Percentiles rank a stretch among this genome's conserved stretches.
Conservation (phyloP, 2,329 filamentous ascomycete genomes). For the Ascochyta clinopodiicola region DNA sequence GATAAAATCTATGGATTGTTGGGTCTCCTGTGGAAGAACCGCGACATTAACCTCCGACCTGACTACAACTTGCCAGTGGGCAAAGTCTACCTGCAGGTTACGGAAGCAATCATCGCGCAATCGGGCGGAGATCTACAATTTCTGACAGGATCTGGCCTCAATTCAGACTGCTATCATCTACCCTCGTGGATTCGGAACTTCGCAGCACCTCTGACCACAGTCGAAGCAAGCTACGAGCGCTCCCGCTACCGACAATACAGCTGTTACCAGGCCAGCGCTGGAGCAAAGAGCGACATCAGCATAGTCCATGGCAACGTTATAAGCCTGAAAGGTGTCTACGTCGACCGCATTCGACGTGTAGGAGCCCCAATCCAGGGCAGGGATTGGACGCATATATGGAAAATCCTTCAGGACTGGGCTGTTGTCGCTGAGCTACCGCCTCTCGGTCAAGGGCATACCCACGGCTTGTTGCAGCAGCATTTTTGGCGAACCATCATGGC, state of each 20-base stretch:
- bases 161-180: not conserved
- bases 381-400: not conserved
- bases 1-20: conserved; percentile 7
- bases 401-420: not conserved
- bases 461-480: not conserved
- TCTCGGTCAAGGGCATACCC: not conserved
- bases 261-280: not conserved
- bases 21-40: not conserved
- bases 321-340: not conserved
- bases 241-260: not conserved
- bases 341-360: not conserved
- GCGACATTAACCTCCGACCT: not conserved
- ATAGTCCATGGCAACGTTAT: not conserved
- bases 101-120: not conserved
- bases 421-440: not conserved
- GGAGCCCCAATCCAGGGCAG: not conserved
- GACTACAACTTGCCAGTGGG: not conserved
- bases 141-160: not conserved
- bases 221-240: not conserved
- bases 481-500: conserved; percentile 3
- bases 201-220: not conserved
- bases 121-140: not conserved
- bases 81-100: not conserved
- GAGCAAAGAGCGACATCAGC: not conserved
- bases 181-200: conserved; percentile 7